Evolutionary conservation across 148 eudicot species (phyloP), one percentile per base, ranked within the genome.

Genomic region (Linanthus parryae): DNA sequence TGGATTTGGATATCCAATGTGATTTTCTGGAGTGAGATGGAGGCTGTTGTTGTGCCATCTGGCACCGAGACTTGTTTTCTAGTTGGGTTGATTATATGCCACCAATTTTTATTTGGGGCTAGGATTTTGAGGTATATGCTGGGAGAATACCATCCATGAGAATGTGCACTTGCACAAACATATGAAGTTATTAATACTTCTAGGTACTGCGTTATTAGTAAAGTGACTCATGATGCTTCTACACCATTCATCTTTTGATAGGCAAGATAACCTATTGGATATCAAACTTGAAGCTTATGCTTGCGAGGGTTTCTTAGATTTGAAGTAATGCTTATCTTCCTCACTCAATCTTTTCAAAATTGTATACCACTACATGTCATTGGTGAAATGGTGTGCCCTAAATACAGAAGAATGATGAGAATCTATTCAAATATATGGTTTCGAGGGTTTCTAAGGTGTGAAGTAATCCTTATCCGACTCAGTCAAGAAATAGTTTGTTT

Each of bases 1-100:
- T n/a, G 48, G 52, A 21, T 38, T 34, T 29, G 37, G 52, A 34
- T 65, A 57, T 50, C 31, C 33, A n/a, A 22, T 33, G 24, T 31
- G 43, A 61, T 61, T 52, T 23, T n/a, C n/a, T n/a, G n/a, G n/a
- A n/a, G n/a, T n/a, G n/a, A n/a, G 22, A 5, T 6, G 12, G 65
- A 25, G 26, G 25, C 15, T 40, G 2, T 30, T 14, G 48, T 40
- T 21, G 20, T 61, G 66, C 66, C 66, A 61, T 5, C 44, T 61
- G 57, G 65, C 11, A n/a, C 29, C 23, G 41, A 44, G 23, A 41
- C 20, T 39, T 40, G 37, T 60, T 12, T 33, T 50, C 40, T 29
- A 20, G n/a, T 17, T 20, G 28, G 23, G 41, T 43, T 29, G 29
- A 44, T 27, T 33, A 11, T 44, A 10, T 9, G 29, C 51, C 61